Conservation (phyloP, 169 alveolate genomes). For the Perkinsus chesapeaki region DNA sequence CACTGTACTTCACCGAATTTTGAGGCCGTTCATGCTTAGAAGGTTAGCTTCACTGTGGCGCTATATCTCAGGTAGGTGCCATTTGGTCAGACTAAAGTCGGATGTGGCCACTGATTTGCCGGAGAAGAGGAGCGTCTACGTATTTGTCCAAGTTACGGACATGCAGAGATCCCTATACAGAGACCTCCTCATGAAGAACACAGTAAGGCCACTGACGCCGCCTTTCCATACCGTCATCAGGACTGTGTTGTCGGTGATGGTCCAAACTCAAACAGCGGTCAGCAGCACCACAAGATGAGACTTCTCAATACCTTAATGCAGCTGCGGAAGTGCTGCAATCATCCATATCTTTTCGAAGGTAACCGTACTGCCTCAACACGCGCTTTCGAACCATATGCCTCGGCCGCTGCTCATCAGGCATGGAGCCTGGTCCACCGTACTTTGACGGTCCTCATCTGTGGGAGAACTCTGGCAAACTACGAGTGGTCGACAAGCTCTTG, state of each 20-base stretch:
- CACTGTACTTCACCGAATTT: slow-evolving; percentile 86
- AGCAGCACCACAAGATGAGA: slow-evolving; percentile 76
- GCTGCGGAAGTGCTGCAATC: slow-evolving; percentile 96
- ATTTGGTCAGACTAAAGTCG: slow-evolving; percentile 14
- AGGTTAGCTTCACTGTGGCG: slow-evolving; percentile 29
- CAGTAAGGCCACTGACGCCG: slow-evolving; percentile 3
- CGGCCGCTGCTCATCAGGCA: slow-evolving; percentile 75
- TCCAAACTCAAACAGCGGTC: slow-evolving; percentile 15
- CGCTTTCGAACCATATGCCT: slow-evolving; percentile 31
- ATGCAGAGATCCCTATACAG: slow-evolving; percentile 74
- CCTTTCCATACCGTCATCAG: neutral
- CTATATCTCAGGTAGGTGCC: neutral
- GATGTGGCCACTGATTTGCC: slow-evolving; percentile 26
- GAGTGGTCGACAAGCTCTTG: slow-evolving; percentile 86
- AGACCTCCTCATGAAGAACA: slow-evolving; percentile 50
- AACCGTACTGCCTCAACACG: neutral
- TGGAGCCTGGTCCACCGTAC: slow-evolving; percentile 79
- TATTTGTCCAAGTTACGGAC: slow-evolving; percentile 17
- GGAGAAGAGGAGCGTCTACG: slow-evolving; percentile 16
- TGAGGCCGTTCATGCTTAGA: slow-evolving; percentile 96
- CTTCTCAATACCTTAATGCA: slow-evolving; percentile 94
- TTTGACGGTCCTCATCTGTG: slow-evolving; percentile 50
- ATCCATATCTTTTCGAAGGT: slow-evolving; percentile 76
- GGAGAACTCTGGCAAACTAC: slow-evolving; percentile 86
- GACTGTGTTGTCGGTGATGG: neutral